Evolutionary conservation across 2,329 filamentous ascomycete genomes (phyloP).

Genomic region (Eutypella sp.): DNA sequence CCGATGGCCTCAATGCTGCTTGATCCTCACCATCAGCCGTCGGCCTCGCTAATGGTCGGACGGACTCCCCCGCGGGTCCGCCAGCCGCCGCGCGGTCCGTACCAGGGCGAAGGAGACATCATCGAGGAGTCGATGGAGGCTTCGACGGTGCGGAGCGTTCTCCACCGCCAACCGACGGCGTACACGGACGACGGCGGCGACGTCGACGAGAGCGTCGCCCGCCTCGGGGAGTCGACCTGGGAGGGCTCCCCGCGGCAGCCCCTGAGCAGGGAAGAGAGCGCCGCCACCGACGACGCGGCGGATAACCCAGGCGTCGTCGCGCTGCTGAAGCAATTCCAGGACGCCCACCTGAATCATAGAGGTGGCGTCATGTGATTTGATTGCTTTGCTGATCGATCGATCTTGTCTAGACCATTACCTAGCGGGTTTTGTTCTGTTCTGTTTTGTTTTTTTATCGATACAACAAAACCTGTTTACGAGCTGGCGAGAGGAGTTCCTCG

Average conservation of each 20-base stretch:
- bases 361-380: constrained; percentile 30
- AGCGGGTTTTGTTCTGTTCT: neutral
- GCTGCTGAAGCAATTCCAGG: constrained; percentile 54
- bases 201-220: constrained; percentile 45
- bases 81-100: constrained; percentile 35
- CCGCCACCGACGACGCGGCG: constrained; percentile 38
- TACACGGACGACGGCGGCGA: constrained; percentile 56
- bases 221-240: constrained; percentile 56
- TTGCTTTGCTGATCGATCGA: too few species aligned
- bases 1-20: constrained; percentile 70
- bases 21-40: constrained; percentile 71
- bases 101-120: constrained; percentile 44
- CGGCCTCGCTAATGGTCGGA: constrained; percentile 38
- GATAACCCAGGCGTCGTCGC: constrained; percentile 51
- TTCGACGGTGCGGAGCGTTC: constrained; percentile 32
- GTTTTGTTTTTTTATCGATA: too few species aligned
- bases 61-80: constrained; percentile 45
- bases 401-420: neutral
- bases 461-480: too few species aligned
- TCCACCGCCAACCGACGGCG: constrained; percentile 30
- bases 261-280: constrained; percentile 49
- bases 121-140: constrained; percentile 53
- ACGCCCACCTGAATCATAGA: constrained; percentile 48
- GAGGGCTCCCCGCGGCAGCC: constrained; percentile 50
- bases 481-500: too few species aligned